A percentile compares a stretch with the other conserved stretches of the same genome.
These are phyloP conservation scores for Aspergillus pseudoviridinutans DNA, from an alignment of 2,329 filamentous ascomycete genomes.

Conservation along the genomic window DNA sequence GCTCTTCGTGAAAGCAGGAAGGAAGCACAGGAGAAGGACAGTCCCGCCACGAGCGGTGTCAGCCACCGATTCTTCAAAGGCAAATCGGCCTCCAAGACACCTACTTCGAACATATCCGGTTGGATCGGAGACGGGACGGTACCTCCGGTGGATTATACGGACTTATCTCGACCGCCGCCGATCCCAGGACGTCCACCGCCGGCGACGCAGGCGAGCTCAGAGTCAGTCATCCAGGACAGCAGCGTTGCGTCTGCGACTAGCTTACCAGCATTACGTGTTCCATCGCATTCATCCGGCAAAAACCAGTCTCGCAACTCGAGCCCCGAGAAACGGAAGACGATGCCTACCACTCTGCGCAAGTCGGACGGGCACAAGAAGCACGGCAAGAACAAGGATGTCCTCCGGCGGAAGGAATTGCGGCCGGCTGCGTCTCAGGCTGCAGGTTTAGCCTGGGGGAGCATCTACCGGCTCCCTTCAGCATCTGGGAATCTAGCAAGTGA, in stretches of 20 bases:
- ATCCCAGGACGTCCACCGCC: conserved; percentile 47
- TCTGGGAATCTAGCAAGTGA: conserved; percentile 26
- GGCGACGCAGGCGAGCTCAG: conserved; percentile 18
- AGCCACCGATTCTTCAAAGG: conserved; percentile 23
- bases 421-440: conserved; percentile 60
- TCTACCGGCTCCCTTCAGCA: conserved; percentile 22
- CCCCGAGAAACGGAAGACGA: conserved; percentile 56
- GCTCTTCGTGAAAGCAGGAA: conserved; percentile 66
- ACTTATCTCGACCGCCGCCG: conserved; percentile 69
- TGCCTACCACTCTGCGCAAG: conserved; percentile 54
- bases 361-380: conserved; percentile 43
- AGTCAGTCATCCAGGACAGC: conserved; percentile 15
- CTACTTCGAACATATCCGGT: conserved; percentile 40
- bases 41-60: conserved; percentile 19
- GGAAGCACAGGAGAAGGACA: conserved; percentile 45
- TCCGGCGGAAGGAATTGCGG: conserved; percentile 41
- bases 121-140: conserved; percentile 81
- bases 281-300: conserved; percentile 31
- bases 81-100: conserved; percentile 19
- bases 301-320: conserved; percentile 55
- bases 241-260: conserved; percentile 9
- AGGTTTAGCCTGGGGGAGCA: conserved; percentile 56
- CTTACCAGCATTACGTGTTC: conserved; percentile 21
- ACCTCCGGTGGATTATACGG: conserved; percentile 72
- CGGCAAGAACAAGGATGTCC: conserved; percentile 40